phyloP scores from a whole-genome alignment of 192 early-diverging fungal genomes.

The Coemansia sp. region DNA sequence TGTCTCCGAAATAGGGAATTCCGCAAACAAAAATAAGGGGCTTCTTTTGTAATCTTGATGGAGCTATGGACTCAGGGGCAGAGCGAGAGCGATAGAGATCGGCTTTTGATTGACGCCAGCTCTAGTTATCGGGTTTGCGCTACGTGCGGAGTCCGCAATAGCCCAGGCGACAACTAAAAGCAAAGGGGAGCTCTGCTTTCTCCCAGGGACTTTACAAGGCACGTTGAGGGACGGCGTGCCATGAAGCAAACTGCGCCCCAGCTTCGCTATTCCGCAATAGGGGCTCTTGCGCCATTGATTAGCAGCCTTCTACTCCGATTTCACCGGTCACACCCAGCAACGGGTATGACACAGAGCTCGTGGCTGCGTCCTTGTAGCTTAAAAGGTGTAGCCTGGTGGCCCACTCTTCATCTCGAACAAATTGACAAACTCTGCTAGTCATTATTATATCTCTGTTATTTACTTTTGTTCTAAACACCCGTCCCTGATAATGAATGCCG shows the following conservation, averaged over 20 bases:
- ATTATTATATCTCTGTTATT: neutral
- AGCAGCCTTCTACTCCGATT: neutral
- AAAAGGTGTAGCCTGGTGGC: neutral
- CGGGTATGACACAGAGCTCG: too few relatives aligned
- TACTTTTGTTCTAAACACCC: neutral
- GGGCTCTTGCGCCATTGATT: neutral
- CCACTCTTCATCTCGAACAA: neutral
- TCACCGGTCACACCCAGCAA: neutral
- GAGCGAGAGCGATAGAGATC: neutral
- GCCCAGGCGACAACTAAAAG: neutral
- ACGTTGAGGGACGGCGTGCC: neutral
- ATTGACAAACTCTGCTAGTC: neutral
- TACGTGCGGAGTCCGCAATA: conserved; percentile 2
- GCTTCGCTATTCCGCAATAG: conserved; percentile 1
- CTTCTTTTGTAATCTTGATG: conserved; percentile 1
- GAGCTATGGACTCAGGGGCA: neutral
- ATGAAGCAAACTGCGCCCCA: neutral
- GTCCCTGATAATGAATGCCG: neutral
- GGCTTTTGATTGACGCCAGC: neutral
- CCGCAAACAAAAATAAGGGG: neutral
- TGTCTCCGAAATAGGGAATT: neutral
- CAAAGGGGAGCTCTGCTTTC: neutral
- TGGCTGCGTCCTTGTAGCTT: neutral
- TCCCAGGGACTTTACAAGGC: neutral
- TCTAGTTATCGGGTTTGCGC: neutral